Evolutionary conservation across 495 filamentous ascomycete genomes (phyloP), one percentile per base, ranked within the genome.

Genomic region (Beverwykella pulmonaria): DNA sequence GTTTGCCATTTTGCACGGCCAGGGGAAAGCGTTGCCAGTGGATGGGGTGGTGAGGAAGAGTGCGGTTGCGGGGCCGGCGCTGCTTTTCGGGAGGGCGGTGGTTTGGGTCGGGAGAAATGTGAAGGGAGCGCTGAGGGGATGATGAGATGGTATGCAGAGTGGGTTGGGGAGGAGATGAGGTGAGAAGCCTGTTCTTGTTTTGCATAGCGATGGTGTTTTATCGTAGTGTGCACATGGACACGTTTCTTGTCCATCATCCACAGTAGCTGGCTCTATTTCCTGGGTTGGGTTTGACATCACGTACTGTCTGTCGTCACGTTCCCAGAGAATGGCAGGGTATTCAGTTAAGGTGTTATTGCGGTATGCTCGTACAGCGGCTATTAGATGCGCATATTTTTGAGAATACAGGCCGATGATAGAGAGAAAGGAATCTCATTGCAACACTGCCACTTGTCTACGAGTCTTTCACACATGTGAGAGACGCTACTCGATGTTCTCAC

Each of bases 1-100:
- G 14, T 97, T 98, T 74, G 90, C 83, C 22, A 88, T 98, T 20
- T 77, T 98, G 39, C 64, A 68, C 53, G 32, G 55, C n/a, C 67
- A 67, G 63, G 73, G 73, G 7, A 70, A 53, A 46, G 71, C 59
- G 22, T 22, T 53, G 1, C 64, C 29, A 3, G 39, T 44, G 39
- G 39, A 44, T n/a, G 17, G 12, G 32, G 39, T 25, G 53, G 15
- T 70, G 27, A 22, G 30, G 59, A 63, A 27, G 54, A 47, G 7
- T 6, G 60, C 64, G 23, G 39, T 71, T 20, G 63, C 64, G 25
- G 64, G 69, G 19, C 69, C 69, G 2, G 57, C 22, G 17, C 20
- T 71, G 49, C 25, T 71, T 23, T 60, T 71, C 23, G 69, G 53
- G 22, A 59, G 69, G 25, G 46, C 41, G 25, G 52, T 67, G 8